Base-by-base conservation (phyloP, 768 basidiomycete genomes). In the Naematelia encephala region DNA sequence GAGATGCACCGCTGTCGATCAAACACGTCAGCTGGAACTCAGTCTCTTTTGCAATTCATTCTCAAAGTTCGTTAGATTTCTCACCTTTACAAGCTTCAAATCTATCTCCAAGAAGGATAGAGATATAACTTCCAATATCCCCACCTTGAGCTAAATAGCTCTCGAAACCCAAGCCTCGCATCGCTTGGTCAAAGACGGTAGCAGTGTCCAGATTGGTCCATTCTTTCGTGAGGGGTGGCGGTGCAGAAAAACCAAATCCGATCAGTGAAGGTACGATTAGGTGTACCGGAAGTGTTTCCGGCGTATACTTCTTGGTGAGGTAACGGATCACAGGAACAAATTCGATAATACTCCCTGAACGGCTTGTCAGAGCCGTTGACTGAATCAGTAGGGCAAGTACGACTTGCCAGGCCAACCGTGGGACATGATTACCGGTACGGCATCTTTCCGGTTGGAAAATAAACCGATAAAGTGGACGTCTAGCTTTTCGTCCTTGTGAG, bases 81-180 rank as follows among this genome's bases (percentile, higher is more conserved):
- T 53, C 46, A 75, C 77, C 69, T 51, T 69, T 71, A 54, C 75
- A 77, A 21, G 56, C 61, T 1, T 67, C 63, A 27, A 62, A 64
- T 3, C 61, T 50, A 25, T 46, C 39, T n/a, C 59, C 74, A 19
- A 77, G 44, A 14, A 66, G 51, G 26, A 64, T 52, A 5, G 61
- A 56, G 16, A 77, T 54, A n/a, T 44, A 61, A 52, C 62, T 61
- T 10, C 76, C 77, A 3, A 78, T 65, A 69, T 78, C 77, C 0
- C 76, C 72, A 21, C 77, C 76, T 54, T 78, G 76, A 1, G 69
- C 72, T 3, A 72, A 65, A 52, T 78, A 78, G 4, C 55, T 54
- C 21, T 49, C 56, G 25, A 74, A 71, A 2, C 75, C 76, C n/a
- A 77, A 53, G 14, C 72, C 73, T 14, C 63, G 56, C 75, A 78